Conservation (phyloP, 2,329 filamentous ascomycete species). For the Alternaria burnsii region DNA sequence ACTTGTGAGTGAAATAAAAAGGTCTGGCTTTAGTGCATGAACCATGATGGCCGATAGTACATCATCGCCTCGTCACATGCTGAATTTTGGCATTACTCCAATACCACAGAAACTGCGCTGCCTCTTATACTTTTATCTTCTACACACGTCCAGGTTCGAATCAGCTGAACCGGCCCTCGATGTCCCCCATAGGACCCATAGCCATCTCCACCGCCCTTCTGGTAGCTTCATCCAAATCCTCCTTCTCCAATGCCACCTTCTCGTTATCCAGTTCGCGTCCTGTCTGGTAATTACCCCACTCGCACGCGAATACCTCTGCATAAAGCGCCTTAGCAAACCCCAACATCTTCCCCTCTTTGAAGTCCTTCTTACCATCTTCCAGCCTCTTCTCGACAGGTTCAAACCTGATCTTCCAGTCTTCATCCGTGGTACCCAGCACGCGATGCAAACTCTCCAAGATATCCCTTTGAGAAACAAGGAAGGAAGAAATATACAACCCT, state of each 20-base stretch:
- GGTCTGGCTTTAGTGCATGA: not conserved
- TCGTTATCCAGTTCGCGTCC: constrained; percentile 59
- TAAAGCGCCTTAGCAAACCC: constrained; percentile 61
- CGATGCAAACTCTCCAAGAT: constrained; percentile 70
- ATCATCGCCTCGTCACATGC: not conserved
- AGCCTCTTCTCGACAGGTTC: constrained; percentile 60
- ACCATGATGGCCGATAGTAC: constrained; percentile 10
- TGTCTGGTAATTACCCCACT: constrained; percentile 40
- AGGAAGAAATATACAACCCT: constrained; percentile 33
- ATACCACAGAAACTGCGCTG: too few species aligned
- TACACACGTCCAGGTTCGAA: too few species aligned
- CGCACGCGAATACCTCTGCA: constrained; percentile 33
- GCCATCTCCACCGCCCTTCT: constrained; percentile 34
- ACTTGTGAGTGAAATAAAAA: not conserved
- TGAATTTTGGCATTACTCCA: accelerated
- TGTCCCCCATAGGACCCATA: not conserved
- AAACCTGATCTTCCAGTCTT: constrained; percentile 67
- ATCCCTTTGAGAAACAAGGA: constrained; percentile 62
- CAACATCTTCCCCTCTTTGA: constrained; percentile 9
- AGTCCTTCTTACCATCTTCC: constrained; percentile 57
- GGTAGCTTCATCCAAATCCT: constrained; percentile 67
- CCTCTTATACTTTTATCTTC: too few species aligned
- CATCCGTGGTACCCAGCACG: constrained; percentile 64
- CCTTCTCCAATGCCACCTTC: constrained; percentile 64
- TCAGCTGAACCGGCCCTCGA: not conserved